Conservation (phyloP, 768 basidiomycete species). For the Amanita exitialis region DNA sequence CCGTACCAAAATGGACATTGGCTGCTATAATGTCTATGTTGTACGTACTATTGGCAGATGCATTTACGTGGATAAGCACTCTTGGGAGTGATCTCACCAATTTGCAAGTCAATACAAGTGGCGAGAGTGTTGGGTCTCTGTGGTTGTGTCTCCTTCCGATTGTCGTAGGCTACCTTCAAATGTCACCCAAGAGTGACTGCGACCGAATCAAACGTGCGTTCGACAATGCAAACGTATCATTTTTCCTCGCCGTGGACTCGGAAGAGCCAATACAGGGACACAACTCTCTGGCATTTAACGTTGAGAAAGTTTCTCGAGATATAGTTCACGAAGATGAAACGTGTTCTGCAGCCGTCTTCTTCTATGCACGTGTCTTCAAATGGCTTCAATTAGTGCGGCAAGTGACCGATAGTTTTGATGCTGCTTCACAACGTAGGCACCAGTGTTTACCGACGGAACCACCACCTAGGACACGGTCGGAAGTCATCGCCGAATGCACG, state of each 20-base stretch:
- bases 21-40: conserved; percentile 27
- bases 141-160: conserved; percentile 8
- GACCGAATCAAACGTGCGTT: too few relatives aligned
- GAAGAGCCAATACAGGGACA: conserved; percentile 10
- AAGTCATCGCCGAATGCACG: background rate
- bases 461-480: background rate
- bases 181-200: too few relatives aligned
- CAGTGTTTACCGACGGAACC: background rate
- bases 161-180: too few relatives aligned
- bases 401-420: conserved; percentile 9
- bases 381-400: conserved; percentile 12
- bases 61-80: conserved; percentile 19
- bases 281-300: too few relatives aligned
- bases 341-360: conserved; percentile 14
- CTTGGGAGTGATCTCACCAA: conserved; percentile 8
- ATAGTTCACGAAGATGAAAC: conserved; percentile 9
- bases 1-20: conserved; percentile 26
- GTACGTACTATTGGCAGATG: conserved; percentile 38
- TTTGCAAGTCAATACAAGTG: conserved; percentile 15
- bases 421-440: conserved; percentile 3
- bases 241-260: too few relatives aligned
- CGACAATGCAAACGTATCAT: too few relatives aligned
- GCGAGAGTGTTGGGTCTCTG: conserved; percentile 26
- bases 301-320: background rate
- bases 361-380: conserved; percentile 14